A percentile compares a stretch with the other conserved stretches of the same genome.
These are phyloP conservation scores for Bolboschoenus planiculmis DNA, from an alignment of 176 grass and related monocot genomes.

Conservation along the genomic window DNA sequence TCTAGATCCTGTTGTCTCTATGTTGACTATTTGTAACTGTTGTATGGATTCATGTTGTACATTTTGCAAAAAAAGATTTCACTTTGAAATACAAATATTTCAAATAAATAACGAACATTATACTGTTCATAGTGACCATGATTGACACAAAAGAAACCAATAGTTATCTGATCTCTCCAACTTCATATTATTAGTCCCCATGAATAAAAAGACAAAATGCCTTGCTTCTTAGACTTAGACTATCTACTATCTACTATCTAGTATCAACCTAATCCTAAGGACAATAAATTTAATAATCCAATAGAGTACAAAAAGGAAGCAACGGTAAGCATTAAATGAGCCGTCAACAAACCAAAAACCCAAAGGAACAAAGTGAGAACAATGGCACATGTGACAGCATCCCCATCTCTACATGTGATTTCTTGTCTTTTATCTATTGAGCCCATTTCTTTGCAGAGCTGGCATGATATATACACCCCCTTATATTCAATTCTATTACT, in stretches of 20 bases:
- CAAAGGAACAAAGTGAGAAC: slow-evolving; percentile 3
- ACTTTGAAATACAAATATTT: neutral
- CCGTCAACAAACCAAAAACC: slow-evolving; percentile 8
- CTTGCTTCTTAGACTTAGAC: neutral
- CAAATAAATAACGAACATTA: neutral
- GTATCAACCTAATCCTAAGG: too few species aligned
- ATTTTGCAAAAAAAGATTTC: too few species aligned
- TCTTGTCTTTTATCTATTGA: slow-evolving; percentile 13
- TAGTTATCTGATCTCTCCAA: neutral
- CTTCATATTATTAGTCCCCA: neutral
- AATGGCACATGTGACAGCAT: slow-evolving; percentile 18
- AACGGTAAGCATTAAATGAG: slow-evolving; percentile 5
- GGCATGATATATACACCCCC: slow-evolving; percentile 18
- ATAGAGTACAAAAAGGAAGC: slow-evolving; percentile 15
- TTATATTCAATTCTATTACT: neutral
- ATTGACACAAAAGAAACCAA: neutral
- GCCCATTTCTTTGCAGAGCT: slow-evolving; percentile 7
- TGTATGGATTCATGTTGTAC: too few species aligned
- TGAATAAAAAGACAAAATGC: neutral
- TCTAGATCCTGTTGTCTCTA: neutral
- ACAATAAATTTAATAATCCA: slow-evolving; percentile 1
- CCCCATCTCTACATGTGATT: slow-evolving; percentile 18
- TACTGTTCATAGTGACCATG: neutral
- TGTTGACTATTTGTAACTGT: too few species aligned
- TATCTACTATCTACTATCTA: neutral